Conservation (phyloP, 257 asterid species). For the Przewalskia tangutica region DNA sequence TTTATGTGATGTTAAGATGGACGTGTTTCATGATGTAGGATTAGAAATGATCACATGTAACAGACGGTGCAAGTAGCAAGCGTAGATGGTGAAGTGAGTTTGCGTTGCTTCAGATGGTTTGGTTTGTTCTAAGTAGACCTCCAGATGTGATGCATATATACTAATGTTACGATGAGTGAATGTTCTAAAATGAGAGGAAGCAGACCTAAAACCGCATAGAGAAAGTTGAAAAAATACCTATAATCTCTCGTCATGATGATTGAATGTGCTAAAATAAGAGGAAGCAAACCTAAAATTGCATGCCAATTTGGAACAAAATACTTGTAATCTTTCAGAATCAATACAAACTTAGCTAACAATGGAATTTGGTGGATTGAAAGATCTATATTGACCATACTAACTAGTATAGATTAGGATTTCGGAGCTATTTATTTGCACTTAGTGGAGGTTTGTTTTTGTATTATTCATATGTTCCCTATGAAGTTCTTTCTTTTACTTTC, state of each 20-base stretch:
- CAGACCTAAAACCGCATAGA: neutral
- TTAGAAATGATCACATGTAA: neutral
- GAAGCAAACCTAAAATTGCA: neutral
- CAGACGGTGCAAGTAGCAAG: neutral
- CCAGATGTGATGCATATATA: neutral
- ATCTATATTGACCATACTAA: too few relatives aligned
- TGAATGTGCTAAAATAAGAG: neutral
- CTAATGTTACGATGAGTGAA: neutral
- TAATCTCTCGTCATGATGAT: neutral
- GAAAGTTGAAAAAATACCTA: neutral
- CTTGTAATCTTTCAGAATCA: too few relatives aligned
- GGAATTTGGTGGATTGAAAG: too few relatives aligned
- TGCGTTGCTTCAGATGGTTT: neutral
- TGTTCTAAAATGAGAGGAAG: neutral
- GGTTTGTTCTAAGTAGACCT: neutral
- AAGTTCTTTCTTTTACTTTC: too few relatives aligned
- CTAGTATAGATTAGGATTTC: too few relatives aligned
- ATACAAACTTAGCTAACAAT: too few relatives aligned
- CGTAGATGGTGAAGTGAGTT: neutral
- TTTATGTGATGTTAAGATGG: neutral
- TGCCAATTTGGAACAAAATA: too few relatives aligned
- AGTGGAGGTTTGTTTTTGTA: neutral
- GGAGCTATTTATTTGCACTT: too few relatives aligned
- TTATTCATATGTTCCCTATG: neutral
- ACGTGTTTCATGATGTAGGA: neutral